A percentile compares a stretch with the other conserved stretches of the same genome.
phyloP scores from a whole-genome alignment of 2,329 filamentous ascomycete species.

The Colletotrichum endophyticum region DNA sequence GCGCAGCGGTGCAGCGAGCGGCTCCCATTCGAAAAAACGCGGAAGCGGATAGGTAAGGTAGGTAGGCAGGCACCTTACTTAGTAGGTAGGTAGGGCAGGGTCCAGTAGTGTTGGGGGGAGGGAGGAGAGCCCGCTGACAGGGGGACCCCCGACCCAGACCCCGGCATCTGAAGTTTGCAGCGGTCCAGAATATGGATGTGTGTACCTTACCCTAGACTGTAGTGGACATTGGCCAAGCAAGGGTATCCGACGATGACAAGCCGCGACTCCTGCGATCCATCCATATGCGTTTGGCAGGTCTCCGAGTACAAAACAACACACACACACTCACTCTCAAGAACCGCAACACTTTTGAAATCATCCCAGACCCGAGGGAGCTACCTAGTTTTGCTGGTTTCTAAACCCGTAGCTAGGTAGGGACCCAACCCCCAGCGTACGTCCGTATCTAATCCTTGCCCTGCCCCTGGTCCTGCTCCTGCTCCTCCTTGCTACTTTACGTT shows the following conservation, averaged over 20 bases:
- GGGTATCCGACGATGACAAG: not conserved
- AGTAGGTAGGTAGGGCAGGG: not conserved
- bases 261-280: not conserved
- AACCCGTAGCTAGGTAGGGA: not conserved
- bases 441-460: not conserved
- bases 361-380: not conserved
- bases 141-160: not conserved
- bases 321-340: not conserved
- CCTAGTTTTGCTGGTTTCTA: not conserved
- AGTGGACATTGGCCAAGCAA: not conserved
- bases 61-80: not conserved
- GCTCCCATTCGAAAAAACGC: not conserved
- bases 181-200: not conserved
- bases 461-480: not conserved
- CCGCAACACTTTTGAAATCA: not conserved
- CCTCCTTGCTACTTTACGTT: not conserved
- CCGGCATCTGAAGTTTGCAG: not conserved
- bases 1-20: not conserved
- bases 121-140: not conserved
- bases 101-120: too few species aligned
- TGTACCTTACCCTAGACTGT: not conserved
- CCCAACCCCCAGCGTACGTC: not conserved
- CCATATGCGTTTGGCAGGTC: not conserved
- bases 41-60: slow-evolving; percentile 1
- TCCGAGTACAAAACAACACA: not conserved